Percentiles rank a stretch among this genome's conserved stretches.
These are phyloP conservation scores for Dinochytrium kinnereticum DNA, from an alignment of 371 early-diverging fungal genomes.

Conservation along the genomic window DNA sequence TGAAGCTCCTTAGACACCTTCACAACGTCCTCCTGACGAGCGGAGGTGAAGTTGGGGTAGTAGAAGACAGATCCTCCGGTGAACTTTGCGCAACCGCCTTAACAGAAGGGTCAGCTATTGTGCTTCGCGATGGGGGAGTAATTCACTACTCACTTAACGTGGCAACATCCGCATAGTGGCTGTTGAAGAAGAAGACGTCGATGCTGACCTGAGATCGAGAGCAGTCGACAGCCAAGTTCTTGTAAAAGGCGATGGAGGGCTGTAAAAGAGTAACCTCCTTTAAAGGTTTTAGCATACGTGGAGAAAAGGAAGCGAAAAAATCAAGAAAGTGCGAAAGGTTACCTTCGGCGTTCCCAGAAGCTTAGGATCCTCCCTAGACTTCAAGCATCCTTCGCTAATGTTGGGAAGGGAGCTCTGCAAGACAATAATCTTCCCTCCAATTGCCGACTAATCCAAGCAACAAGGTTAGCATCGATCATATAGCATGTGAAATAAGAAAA, in stretches of 20 bases:
- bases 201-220: constrained; percentile 90
- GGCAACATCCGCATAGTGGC: constrained; percentile 90
- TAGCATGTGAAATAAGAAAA: neutral
- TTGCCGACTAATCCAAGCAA: constrained; percentile 53
- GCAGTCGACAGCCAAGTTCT: constrained; percentile 91
- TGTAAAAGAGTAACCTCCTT: constrained; percentile 86
- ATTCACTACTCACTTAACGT: constrained; percentile 69
- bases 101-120: constrained; percentile 9
- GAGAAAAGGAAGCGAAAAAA: constrained; percentile 18
- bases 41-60: constrained; percentile 94
- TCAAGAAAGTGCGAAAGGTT: too few relatives aligned
- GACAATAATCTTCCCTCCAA: constrained; percentile 91
- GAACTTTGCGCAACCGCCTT: constrained; percentile 80
- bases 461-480: too few relatives aligned
- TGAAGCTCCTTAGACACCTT: constrained; percentile 90
- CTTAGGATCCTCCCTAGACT: constrained; percentile 84
- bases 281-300: neutral
- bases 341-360: constrained; percentile 74
- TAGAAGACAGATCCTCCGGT: constrained; percentile 96
- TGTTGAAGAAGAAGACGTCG: constrained; percentile 91
- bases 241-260: constrained; percentile 88
- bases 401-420: constrained; percentile 85
- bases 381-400: constrained; percentile 79
- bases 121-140: neutral
- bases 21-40: constrained; percentile 81